Percentiles rank a stretch among this genome's conserved stretches.
Conservation (phyloP, 208 protist species). For the Acanthamoeba healyi region DNA sequence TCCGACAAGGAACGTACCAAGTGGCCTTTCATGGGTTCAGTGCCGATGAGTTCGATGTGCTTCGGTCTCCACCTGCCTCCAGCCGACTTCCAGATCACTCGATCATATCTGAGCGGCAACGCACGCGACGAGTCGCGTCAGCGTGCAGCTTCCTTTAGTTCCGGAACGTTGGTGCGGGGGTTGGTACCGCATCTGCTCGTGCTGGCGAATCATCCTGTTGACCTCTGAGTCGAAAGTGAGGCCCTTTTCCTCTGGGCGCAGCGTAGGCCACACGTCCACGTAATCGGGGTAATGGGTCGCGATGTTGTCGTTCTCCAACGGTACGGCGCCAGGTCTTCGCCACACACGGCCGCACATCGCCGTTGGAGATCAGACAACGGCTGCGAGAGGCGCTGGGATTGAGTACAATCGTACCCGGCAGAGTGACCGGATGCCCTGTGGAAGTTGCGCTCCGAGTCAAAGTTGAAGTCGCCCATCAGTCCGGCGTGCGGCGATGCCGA, state of each 20-base stretch:
- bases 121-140: background rate
- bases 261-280: slow-evolving; percentile 39
- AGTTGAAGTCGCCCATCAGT: slow-evolving; percentile 74
- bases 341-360: background rate
- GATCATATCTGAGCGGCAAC: background rate
- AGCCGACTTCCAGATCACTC: slow-evolving; percentile 61
- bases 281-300: background rate
- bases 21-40: background rate
- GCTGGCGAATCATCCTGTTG: slow-evolving; percentile 2
- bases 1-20: background rate
- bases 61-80: background rate
- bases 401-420: background rate
- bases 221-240: slow-evolving; percentile 59
- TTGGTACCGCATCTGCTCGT: slow-evolving; percentile 43
- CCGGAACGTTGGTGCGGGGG: background rate
- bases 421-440: background rate
- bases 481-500: background rate
- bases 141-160: no score
- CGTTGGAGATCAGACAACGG: no score
- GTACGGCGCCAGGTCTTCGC: background rate
- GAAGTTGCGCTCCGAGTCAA: slow-evolving; percentile 45
- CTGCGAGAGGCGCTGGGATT: no score
- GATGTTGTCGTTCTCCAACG: slow-evolving; percentile 35
- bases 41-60: slow-evolving; percentile 15
- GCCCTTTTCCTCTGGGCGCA: slow-evolving; percentile 38